Percentiles rank a stretch among this genome's conserved stretches.
phyloP scores from a whole-genome alignment of 352 stramenopile genomes.

The Globisporangium uncinulatum region DNA sequence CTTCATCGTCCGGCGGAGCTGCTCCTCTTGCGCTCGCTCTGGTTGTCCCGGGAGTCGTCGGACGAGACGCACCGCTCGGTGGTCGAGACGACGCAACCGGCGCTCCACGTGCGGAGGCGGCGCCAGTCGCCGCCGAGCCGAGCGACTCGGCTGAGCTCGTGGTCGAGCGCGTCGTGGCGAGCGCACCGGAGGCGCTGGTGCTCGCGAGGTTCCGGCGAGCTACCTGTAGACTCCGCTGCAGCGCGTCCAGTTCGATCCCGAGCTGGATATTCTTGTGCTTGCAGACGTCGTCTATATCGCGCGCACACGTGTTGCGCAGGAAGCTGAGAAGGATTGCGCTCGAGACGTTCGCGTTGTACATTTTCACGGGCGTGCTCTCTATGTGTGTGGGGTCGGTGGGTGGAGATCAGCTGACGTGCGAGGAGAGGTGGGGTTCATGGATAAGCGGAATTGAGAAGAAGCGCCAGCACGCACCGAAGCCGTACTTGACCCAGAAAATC shows the following conservation, averaged over 20 bases:
- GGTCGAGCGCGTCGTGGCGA: conserved; percentile 10
- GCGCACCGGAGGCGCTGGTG: not conserved
- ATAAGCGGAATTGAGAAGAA: no score
- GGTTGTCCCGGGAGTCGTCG: conserved; percentile 11
- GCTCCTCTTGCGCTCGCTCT: not conserved
- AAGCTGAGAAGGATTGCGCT: conserved; percentile 69
- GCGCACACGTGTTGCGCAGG: conserved; percentile 52
- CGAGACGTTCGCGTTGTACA: conserved; percentile 77
- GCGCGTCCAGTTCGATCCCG: conserved; percentile 63
- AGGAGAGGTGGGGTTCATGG: no score
- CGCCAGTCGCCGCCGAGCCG: no score
- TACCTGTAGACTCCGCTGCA: conserved; percentile 26
- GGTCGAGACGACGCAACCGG: conserved; percentile 13
- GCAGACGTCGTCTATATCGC: conserved; percentile 66
- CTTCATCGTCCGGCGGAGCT: conserved; percentile 4
- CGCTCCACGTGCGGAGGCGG: not conserved
- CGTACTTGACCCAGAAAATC: conserved; percentile 83
- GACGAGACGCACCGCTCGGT: conserved; percentile 11
- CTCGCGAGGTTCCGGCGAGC: conserved; percentile 12
- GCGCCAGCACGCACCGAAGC: conserved; percentile 47
- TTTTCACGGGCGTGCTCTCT: conserved; percentile 52
- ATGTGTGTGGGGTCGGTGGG: no score
- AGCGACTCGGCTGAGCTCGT: conserved; percentile 6
- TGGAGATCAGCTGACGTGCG: no score
- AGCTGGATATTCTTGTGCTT: conserved; percentile 74